Evolutionary conservation across 2,329 filamentous ascomycete species (phyloP).

Genomic region (Lanzia echinophila): DNA sequence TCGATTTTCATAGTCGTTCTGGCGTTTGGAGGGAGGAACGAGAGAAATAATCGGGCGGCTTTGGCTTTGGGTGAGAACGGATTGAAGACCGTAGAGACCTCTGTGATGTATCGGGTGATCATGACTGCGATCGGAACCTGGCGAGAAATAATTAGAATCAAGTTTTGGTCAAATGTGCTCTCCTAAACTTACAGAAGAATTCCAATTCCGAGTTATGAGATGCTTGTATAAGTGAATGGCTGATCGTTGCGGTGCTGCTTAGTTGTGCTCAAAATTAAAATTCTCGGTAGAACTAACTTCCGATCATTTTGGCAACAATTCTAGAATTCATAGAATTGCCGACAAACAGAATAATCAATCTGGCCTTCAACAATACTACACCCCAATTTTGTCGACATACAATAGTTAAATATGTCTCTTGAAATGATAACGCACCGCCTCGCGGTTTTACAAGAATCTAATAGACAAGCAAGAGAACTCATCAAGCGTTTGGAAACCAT

Average conservation of each 20-base stretch:
- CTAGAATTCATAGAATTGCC: too few species aligned
- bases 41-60: slow-evolving; percentile 82
- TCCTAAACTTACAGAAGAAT: not conserved
- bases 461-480: slow-evolving; percentile 49
- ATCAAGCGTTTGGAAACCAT: slow-evolving; percentile 54
- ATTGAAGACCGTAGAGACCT: slow-evolving; percentile 83
- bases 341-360: too few species aligned
- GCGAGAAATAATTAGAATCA: not conserved
- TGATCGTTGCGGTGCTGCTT: too few species aligned
- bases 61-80: slow-evolving; percentile 77
- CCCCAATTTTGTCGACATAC: not conserved
- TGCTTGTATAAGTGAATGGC: too few species aligned
- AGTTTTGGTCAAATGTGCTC: too few species aligned
- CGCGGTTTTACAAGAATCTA: slow-evolving; percentile 53
- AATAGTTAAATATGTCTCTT: slow-evolving; percentile 49
- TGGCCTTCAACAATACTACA: not conserved
- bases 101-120: slow-evolving; percentile 82
- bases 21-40: slow-evolving; percentile 73
- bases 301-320: too few species aligned
- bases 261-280: slow-evolving; percentile 2
- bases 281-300: too few species aligned
- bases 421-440: slow-evolving; percentile 57
- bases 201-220: not conserved
- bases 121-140: slow-evolving; percentile 40
- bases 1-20: slow-evolving; percentile 71